A percentile compares a stretch with the other conserved stretches of the same genome.
phyloP scores from a whole-genome alignment of 2,329 filamentous ascomycete species.

The Albifimbria verrucaria region DNA sequence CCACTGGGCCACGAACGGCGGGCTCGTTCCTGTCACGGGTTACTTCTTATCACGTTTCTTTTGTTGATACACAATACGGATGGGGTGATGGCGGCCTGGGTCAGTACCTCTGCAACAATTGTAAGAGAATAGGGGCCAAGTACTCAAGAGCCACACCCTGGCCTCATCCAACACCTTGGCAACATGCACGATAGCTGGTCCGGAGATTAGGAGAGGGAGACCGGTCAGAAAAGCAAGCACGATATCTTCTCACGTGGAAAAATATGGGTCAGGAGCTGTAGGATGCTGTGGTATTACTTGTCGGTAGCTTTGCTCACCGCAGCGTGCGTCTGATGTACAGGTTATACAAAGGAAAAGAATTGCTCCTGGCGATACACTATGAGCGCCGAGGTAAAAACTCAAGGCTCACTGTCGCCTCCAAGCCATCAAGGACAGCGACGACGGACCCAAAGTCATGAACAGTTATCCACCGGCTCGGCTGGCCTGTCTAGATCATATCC shows the following conservation, averaged over 20 bases:
- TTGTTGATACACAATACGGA: no score
- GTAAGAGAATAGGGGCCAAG: no score
- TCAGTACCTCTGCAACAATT: no score
- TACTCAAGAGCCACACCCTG: no score
- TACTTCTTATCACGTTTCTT: no score
- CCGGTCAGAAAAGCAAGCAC: neutral
- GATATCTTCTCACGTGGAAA: neutral
- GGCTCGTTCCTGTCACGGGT: no score
- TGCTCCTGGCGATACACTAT: neutral
- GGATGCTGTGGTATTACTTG: neutral
- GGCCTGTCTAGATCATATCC: neutral
- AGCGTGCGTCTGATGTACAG: slow-evolving; percentile 26
- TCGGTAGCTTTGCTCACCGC: slow-evolving; percentile 8
- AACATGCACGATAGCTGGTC: no score
- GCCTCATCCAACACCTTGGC: no score
- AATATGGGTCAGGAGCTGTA: neutral
- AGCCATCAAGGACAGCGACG: neutral
- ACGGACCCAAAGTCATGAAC: neutral
- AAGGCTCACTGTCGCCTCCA: neutral
- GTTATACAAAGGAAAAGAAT: slow-evolving; percentile 28
- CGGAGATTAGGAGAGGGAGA: neutral
- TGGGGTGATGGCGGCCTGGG: no score
- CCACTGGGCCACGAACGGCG: no score
- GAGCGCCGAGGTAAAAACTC: neutral
- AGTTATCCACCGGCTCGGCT: neutral